Evolutionary conservation across 1,139 yeast species (phyloP), one percentile per base, ranked within the genome.

Genomic region (Candida pseudoviswanathii): DNA sequence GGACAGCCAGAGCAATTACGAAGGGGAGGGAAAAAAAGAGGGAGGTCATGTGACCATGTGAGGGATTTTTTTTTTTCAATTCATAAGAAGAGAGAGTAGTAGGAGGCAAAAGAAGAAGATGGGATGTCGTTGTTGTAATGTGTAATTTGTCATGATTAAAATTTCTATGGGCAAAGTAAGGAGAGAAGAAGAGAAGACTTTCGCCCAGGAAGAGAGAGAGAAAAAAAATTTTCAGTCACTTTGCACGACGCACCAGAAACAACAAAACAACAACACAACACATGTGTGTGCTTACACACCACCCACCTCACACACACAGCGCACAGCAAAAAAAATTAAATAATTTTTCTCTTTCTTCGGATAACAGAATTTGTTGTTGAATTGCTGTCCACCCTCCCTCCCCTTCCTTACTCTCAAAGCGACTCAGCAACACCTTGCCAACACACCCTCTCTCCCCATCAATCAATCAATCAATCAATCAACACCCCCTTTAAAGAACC

Each of bases 401-500:
- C n/a, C n/a, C n/a, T 37, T 10, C 4, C 22, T 30, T 25, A 33
- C 16, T 33, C 24, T 29, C 24, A 22, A 25, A 25, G 27, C 10
- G 11, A n/a, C 24, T 8, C 30, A 37, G 30, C 30, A 37, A 25
- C 29, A 25, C 2, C 22, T 24, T 36, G 16, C 26, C 9, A 31
- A 10, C 9, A 5, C 31, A 29, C 31, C 34, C 34, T 10, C 9
- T 16, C 34, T 3, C 16, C 16, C 38, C 38, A 10, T 11, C 41
- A 25, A 38, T 39, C 30, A 9, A 34, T 27, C 43, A 24, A 44
- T 29, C 40, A 45, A 36, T 37, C 37, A 42, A 43, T 42, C 41
- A 32, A 38, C 9, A 25, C 30, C 24, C 27, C 11, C 27, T 25
- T n/a, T 37, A n/a, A 37, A n/a, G n/a, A n/a, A n/a, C n/a, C n/a